Evolutionary conservation across 768 basidiomycete genomes (phyloP), one percentile per base, ranked within the genome.

Genomic region (Baorangia bicolor): DNA sequence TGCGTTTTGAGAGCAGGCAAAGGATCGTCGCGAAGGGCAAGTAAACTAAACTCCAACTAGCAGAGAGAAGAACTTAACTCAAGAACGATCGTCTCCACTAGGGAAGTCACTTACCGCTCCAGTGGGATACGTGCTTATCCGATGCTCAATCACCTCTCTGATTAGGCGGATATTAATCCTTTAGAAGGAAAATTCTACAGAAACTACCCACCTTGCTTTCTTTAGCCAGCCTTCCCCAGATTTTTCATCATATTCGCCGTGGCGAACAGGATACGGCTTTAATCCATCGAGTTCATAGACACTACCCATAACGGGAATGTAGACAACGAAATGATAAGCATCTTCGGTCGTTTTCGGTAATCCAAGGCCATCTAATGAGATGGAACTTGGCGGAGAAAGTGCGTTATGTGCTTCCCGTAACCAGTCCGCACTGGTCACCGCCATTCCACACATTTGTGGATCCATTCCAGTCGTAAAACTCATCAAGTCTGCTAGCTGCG

Each of bases 321-420:
- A 99, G 12, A 96, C 88, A 39, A 98, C 87, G 66, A 98, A 99
- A 65, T 99, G 96, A 71, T 96, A 99, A 13, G 95, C 95, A 64
- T 98, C 97, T 66, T 86, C 85, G 5, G 74, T 73, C 62, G 75
- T 84, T 61, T 77, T 88, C 27, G 82, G 82, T 21, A 89, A 76
- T 23, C 84, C 86, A 23, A 93, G 79, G 20, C 94, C 92, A 64
- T 94, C 91, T 50, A 96, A 75, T 7, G 92, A 92, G 62, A 97
- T 90, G 1, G 92, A 85, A 55, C 82, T 88, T 14, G 94, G 93
- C 35, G 94, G 92, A 12, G 95, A 93, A 62, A 98, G 86, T 18
- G 92, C 83, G 67, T 99, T 99, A 70, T 99, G 96, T 16, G 91
- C 88, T 62, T 88, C 85, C 33, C 88, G 77, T 49, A 90, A 77